These are phyloP conservation scores for Pseudogymnoascus sp. DNA, from an alignment of 2,329 filamentous ascomycete species.

Conservation along the genomic window DNA sequence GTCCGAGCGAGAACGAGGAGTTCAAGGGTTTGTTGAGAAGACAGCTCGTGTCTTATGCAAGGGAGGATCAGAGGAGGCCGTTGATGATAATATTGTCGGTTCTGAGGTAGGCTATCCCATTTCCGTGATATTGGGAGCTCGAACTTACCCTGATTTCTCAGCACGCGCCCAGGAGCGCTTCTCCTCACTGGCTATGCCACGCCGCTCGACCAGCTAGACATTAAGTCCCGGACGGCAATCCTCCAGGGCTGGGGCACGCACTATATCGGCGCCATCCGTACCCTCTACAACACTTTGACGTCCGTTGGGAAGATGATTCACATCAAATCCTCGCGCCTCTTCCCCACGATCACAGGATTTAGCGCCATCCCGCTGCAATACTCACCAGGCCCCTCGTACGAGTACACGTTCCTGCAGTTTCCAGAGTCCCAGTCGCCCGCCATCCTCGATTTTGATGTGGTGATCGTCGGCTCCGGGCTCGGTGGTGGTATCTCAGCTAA, in stretches of 20 bases:
- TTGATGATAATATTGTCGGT: slow-evolving; percentile 21
- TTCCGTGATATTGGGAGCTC: not conserved
- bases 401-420: slow-evolving; percentile 27
- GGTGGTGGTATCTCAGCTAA: slow-evolving; percentile 78
- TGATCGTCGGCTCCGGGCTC: slow-evolving; percentile 81
- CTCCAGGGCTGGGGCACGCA: slow-evolving; percentile 55
- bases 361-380: slow-evolving; percentile 41
- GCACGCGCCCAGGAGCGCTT: slow-evolving; percentile 54
- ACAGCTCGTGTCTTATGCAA: slow-evolving; percentile 28
- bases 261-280: slow-evolving; percentile 45
- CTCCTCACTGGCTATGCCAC: slow-evolving; percentile 60
- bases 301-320: slow-evolving; percentile 39
- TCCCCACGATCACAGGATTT: slow-evolving; percentile 50
- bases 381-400: slow-evolving; percentile 29
- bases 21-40: slow-evolving; percentile 45
- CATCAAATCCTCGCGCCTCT: slow-evolving; percentile 43
- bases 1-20: slow-evolving; percentile 41
- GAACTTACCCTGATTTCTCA: slow-evolving; percentile 25
- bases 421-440: slow-evolving; percentile 34
- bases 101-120: slow-evolving; percentile 21
- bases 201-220: slow-evolving; percentile 53
- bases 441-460: slow-evolving; percentile 67
- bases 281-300: slow-evolving; percentile 48
- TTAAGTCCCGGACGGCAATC: slow-evolving; percentile 52
- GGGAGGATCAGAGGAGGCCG: slow-evolving; percentile 23